Evolutionary conservation across 2,329 filamentous ascomycete genomes (phyloP), one percentile per base, ranked within the genome.

Genomic region (Exophiala calicioides): DNA sequence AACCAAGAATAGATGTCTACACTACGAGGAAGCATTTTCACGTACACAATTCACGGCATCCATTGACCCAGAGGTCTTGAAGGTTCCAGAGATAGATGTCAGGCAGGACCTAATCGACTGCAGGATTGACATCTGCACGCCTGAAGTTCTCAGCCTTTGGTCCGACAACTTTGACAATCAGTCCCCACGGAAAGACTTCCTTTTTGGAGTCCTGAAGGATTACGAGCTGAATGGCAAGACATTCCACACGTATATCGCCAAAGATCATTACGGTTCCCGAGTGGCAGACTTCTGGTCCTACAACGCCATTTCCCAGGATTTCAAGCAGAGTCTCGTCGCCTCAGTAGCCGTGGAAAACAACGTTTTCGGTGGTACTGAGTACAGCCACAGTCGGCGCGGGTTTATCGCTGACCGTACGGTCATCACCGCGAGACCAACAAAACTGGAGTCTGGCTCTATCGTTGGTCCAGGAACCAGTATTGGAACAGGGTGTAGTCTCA

Each of bases 91-190:
- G 64, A 79, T 95, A 39, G 89, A 94, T 59, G 76, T 96, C 15
- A 82, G 90, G 29, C 81, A 86, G 55, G 91, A 98, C 68, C 73
- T 98, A 48, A 86, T 97, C 52, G 93, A 98, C 67, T 90, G 89
- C 59, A 87, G 88, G 41, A 93, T 98, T 61, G 93, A 98, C 65
- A 97, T 98, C 55, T 97, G 91, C 69, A 97, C 93, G 1, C 90
- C 91, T 0, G 93, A 97, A 63, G 90, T 96, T 6, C 78, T 97
- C 32, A 90, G 90, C 5, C 72, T 97, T 47, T 98, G 93, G 88
- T 93, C 90, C 6, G 93, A 98, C 69, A 95, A 90, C 63, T 98
- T 97, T 61, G 91, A 98, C 66, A 97, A 95, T 66, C 90, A 96
- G 65, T 78, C 90, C 5, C 89, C 91, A 1, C 81, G 90, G 44